Base-by-base conservation (phyloP, 306 rosid genomes). In the Styphnolobium japonicum region DNA sequence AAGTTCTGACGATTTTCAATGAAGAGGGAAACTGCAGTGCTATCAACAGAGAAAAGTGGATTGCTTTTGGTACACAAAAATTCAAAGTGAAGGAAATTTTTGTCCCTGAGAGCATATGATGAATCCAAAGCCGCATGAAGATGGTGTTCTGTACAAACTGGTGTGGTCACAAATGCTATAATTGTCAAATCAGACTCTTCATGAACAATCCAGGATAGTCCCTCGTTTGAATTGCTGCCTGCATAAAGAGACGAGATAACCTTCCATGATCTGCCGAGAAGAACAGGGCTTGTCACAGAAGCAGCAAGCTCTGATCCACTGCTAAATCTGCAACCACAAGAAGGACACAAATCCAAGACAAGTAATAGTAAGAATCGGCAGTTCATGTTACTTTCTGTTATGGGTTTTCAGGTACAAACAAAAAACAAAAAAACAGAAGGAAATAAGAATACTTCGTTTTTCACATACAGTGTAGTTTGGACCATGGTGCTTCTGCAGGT, bases 301-400 rank as follows among this genome's bases (percentile, higher is more conserved):
- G 57, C 48, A 3, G 85, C 95, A 16, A 43, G 40, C 56, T 80
- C 88, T 1, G 67, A 34, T 21, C 98, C 98, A 55, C 74, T 46
- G 88, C 89, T 86, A 51, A 88, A 88, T 46, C 96, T 93, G 82
- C 31, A 83, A 71, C 5, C 43, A 45, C 51, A 64, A 76, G 6
- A 64, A 76, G 6, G 12, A 55, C 21, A 71, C 62, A 53, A 57
- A 71, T 37, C 39, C 16, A 37, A 49, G 6, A 37, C 1, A 37
- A 9, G 34, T 27, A 56, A 37, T 21, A 2, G 8, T 40, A 6
- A 55, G 43, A 21, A 62, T 65, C 53, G 61, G 46, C 18, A 12
- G 23, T 25, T 56, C 21, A 29, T 11, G 16, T 11, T 31, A 7
- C 37, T 61, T 37, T 23, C 18, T 73, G 10, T 22, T 7, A 14